Evolutionary conservation across 441 rosid species (phyloP).

Genomic region (Pelargonium australe): DNA sequence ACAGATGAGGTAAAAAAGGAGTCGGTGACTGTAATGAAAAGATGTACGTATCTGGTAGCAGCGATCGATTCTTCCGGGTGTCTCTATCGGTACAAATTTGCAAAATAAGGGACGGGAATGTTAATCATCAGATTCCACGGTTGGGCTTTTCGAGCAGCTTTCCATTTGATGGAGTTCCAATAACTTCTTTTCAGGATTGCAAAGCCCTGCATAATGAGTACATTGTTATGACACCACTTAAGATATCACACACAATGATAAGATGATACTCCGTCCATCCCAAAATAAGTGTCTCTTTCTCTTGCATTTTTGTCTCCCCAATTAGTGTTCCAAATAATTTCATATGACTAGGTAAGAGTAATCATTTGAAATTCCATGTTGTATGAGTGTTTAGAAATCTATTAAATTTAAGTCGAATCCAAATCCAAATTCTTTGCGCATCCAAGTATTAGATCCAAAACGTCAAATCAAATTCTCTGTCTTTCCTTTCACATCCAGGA

Average conservation of each 20-base stretch:
- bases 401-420: no score
- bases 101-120: constrained; percentile 1
- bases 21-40: not conserved
- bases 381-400: no score
- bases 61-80: not conserved
- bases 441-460: no score
- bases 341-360: no score
- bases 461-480: no score
- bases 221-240: not conserved
- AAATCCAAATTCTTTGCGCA: no score
- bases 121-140: constrained; percentile 56
- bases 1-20: no score
- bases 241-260: not conserved
- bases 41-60: not conserved
- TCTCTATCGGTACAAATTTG: no score
- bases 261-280: not conserved
- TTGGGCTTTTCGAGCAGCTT: constrained; percentile 72
- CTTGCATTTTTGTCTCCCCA: not conserved
- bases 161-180: constrained; percentile 69
- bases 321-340: no score
- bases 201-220: constrained; percentile 48
- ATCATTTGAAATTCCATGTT: no score
- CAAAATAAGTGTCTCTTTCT: not conserved
- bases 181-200: constrained; percentile 67
- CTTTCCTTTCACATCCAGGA: no score